Percentiles rank a stretch among this genome's conserved stretches.
Evolutionary conservation across 2,329 filamentous ascomycete genomes (phyloP).

Genomic region (Neopestalotiopsis sp.): DNA sequence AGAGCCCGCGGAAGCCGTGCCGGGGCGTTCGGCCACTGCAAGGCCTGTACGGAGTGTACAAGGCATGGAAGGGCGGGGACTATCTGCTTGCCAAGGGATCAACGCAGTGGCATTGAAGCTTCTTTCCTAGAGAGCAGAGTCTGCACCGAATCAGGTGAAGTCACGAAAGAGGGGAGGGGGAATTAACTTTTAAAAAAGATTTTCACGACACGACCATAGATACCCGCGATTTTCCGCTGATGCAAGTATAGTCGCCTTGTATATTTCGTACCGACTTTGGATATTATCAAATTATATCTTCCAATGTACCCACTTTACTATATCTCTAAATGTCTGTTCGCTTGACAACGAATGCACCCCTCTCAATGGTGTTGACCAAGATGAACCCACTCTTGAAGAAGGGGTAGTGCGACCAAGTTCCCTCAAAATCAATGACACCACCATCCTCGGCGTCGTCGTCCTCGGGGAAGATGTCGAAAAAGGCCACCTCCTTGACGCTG

Average conservation of each 20-base stretch:
- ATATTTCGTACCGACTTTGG: not conserved
- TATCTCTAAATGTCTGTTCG: slow-evolving; percentile 14
- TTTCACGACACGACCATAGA: not conserved
- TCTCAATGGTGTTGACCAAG: slow-evolving; percentile 57
- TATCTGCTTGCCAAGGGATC: slow-evolving; percentile 43
- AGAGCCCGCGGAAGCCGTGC: slow-evolving; percentile 34
- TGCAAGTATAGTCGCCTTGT: not conserved
- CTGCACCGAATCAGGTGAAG: not conserved
- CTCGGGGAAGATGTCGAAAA: slow-evolving; percentile 57
- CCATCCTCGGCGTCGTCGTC: slow-evolving; percentile 47
- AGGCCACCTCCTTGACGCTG: slow-evolving; percentile 50
- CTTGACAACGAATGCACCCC: slow-evolving; percentile 55
- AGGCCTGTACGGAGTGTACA: slow-evolving; percentile 52
- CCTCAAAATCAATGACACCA: slow-evolving; percentile 45
- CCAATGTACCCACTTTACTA: not conserved
- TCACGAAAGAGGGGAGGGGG: not conserved
- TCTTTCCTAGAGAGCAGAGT: not conserved
- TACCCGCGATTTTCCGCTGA: slow-evolving; percentile 1
- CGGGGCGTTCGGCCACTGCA: slow-evolving; percentile 47
- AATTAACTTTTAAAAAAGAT: not conserved
- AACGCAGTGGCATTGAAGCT: slow-evolving; percentile 15
- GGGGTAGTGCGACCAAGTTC: slow-evolving; percentile 54
- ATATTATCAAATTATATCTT: not conserved
- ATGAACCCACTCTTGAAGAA: slow-evolving; percentile 54
- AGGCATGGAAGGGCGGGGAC: slow-evolving; percentile 49